Conservation (phyloP, 306 rosid genomes). For the Pyrus betulifolia region DNA sequence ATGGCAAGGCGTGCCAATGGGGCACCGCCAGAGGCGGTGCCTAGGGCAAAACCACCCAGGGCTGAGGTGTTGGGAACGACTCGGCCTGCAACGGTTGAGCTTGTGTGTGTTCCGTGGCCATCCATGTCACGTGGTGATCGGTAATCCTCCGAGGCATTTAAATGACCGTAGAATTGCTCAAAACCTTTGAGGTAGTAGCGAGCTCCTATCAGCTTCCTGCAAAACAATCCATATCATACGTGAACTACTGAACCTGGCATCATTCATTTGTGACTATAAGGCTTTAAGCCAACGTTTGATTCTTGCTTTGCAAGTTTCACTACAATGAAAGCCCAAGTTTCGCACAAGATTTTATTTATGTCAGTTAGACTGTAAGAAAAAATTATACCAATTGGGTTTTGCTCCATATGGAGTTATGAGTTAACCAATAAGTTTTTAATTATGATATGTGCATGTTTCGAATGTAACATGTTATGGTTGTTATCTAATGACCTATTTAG, state of each 20-base stretch:
- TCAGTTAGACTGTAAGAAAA: not conserved
- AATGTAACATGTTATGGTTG: no score
- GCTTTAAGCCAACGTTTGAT: not conserved
- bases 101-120: conserved; percentile 88
- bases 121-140: conserved; percentile 77
- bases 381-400: not conserved
- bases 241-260: not conserved
- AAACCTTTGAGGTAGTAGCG: conserved; percentile 71
- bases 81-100: conserved; percentile 78
- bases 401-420: not conserved
- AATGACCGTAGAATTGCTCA: conserved; percentile 33
- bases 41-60: conserved; percentile 61
- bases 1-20: conserved; percentile 67
- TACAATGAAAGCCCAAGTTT: not conserved
- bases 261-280: not conserved
- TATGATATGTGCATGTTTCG: no score
- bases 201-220: conserved; percentile 79
- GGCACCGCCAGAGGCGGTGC: conserved; percentile 77
- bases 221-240: not conserved
- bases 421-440: no score
- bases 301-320: not conserved
- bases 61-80: conserved; percentile 36
- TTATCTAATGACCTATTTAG: no score
- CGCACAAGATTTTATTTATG: not conserved
- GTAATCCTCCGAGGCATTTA: conserved; percentile 53